Evolutionary conservation across 2,329 filamentous ascomycete species (phyloP), one percentile per base, ranked within the genome.

Genomic region (Neofusicoccum parvum): DNA sequence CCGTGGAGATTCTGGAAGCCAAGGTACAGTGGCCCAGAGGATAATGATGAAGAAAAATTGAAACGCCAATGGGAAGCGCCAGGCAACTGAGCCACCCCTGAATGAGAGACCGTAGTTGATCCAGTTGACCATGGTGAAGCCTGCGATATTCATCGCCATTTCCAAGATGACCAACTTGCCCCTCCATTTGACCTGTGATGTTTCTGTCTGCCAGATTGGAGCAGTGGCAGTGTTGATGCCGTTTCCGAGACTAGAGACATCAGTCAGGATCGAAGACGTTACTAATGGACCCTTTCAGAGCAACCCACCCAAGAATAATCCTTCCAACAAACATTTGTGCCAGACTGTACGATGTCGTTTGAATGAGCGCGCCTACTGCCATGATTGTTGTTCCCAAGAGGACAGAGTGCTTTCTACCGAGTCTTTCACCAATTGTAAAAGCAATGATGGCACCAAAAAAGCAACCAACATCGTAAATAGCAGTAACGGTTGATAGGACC

Each of bases 401-500:
- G 51, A 85, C 77, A 27, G 77, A 79, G 64, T 80, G 81, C 66
- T 82, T 82, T 32, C 84, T 74, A 2, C 84, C 83, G 1, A 85
- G 73, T 2, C 68, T 71, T 46, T 86, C 83, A 17, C 83, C 83
- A 32, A 82, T 71, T 12, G 76, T 71, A 62, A 86, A 82, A 15
- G 81, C 79, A 2, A 80, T 69, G 36, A 85, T 75, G 1, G 80
- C 85, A 15, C 86, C 87, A 49, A 87, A 75, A 72, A 88, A 87
- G 71, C 86, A 88, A 6, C 86, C 86, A 39, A 88, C 78, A 67
- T 87, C 84, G 72, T 87, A 87, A 62, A 87, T 83, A 1, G 85
- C 85, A 0, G 83, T 85, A 11, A 86, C 82, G 0, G 83, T 85
- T 14, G 76, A 71, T 67, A 80, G 68, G 62, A 74, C 74, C 59